Conservation (phyloP, 805 yeast species). For the Candida caryicola region DNA sequence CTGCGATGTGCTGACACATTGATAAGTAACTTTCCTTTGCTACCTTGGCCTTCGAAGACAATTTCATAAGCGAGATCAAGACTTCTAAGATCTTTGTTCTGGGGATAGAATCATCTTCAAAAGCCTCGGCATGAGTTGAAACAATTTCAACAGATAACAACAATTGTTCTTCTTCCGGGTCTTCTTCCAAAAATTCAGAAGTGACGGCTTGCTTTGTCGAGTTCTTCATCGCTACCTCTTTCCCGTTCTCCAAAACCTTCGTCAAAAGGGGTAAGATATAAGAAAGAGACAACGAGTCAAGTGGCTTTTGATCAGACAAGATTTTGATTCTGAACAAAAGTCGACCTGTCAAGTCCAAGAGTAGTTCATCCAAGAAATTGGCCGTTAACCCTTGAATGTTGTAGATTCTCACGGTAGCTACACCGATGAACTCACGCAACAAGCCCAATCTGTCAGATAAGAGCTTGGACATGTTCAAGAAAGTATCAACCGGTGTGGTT, state of each 20-base stretch:
- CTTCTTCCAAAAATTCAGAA: slow-evolving; percentile 75
- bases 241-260: slow-evolving; percentile 66
- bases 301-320: slow-evolving; percentile 65
- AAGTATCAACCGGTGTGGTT: slow-evolving; percentile 45
- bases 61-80: slow-evolving; percentile 61
- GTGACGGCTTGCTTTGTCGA: slow-evolving; percentile 50
- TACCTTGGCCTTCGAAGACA: slow-evolving; percentile 75
- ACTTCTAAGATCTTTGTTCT: slow-evolving; percentile 61
- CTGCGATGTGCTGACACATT: slow-evolving; percentile 71
- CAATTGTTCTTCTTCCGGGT: slow-evolving; percentile 84
- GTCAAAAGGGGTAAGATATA: slow-evolving; percentile 75
- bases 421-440: slow-evolving; percentile 56
- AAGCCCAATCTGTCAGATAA: slow-evolving; percentile 51
- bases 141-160: slow-evolving; percentile 74
- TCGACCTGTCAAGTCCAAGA: slow-evolving; percentile 56
- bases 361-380: slow-evolving; percentile 48
- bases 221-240: slow-evolving; percentile 50
- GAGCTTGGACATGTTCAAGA: slow-evolving; percentile 52
- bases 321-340: slow-evolving; percentile 75
- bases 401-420: slow-evolving; percentile 62
- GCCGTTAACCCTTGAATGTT: slow-evolving; percentile 46
- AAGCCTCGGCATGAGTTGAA: slow-evolving; percentile 62
- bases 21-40: slow-evolving; percentile 82
- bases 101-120: slow-evolving; percentile 66
- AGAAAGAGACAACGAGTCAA: slow-evolving; percentile 65